Base-by-base conservation (phyloP, 345 rosid species). In the Geranium rotundifolium region DNA sequence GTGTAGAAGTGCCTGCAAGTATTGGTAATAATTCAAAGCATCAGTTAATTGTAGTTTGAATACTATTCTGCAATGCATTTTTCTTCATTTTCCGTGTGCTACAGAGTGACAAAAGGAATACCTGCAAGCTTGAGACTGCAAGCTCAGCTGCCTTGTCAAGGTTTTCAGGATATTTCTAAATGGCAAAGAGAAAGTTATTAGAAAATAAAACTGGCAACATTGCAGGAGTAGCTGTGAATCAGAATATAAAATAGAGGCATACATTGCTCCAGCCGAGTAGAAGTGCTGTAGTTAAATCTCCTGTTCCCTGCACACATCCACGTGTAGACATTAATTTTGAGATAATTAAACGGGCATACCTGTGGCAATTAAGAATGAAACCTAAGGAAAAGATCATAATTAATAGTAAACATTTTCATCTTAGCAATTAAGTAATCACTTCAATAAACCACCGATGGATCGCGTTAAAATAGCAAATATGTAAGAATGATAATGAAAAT, bases 191-290 rank as follows among this genome's bases (percentile, higher is more conserved):
- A 67, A 62, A 61, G 70, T 0, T 41, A 9, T 65, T 27, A 29
- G 65, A 49, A 62, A 64, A 57, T 27, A 56, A 41, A 19, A 62
- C 57, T 15, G 31, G 18, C 18, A 67, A 56, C 27, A 54, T 10
- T n/a, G 52, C 27, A 16, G 12, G 54, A 3, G n/a, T 19, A 41
- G 19, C 49, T 39, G 7, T 14, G 20, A 57, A 19, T 10, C 5
- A 20, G 19, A 19, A 13, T 57, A 12, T 6, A 57, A 29, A 19
- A 29, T 29, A 59, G 61, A 63, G 50, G 63, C 65, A 69, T 86
- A 93, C 99, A 73, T 93, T 93, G 76, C 97, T 93, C 99, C 99
- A 90, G 71, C 99, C 99, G 59, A 93, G 99, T 46, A 93, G 80
- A 63, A 93, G 95, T 68, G 99, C 95, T 34, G 99, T 93, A 88